Evolutionary conservation across 208 protist genomes (phyloP).

Genomic region (Naegleria gruberi): DNA sequence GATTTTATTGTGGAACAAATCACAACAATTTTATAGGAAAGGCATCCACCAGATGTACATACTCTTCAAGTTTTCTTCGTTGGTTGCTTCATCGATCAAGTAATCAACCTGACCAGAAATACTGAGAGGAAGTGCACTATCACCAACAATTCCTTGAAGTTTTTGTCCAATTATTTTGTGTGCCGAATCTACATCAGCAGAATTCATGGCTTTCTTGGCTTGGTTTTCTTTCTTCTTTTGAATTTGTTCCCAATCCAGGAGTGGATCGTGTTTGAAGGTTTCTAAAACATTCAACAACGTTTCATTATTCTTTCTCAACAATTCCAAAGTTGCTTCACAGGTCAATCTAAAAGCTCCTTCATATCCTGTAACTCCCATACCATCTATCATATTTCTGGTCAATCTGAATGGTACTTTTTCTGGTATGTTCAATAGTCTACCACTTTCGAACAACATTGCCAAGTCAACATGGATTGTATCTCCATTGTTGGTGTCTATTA

Average conservation of each 20-base stretch:
- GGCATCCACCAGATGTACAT: conserved; percentile 95
- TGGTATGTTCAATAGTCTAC: conserved; percentile 74
- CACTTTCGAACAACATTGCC: conserved; percentile 91
- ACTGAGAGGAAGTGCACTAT: conserved; percentile 47
- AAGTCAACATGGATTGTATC: conserved; percentile 89
- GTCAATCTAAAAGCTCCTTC: conserved; percentile 75
- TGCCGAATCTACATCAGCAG: conserved; percentile 56
- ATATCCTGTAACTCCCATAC: conserved; percentile 77
- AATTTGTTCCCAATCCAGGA: conserved; percentile 76
- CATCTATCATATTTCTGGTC: conserved; percentile 90
- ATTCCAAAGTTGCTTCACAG: conserved; percentile 71
- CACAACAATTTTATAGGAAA: conserved; percentile 73
- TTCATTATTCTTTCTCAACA: conserved; percentile 76
- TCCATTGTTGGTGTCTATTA: conserved; percentile 69
- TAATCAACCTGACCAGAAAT: conserved; percentile 80
- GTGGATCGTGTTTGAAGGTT: conserved; percentile 87
- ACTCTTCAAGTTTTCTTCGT: conserved; percentile 70
- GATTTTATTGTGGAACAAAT: no score
- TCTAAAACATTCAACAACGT: conserved; percentile 87
- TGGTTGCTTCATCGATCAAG: conserved; percentile 78
- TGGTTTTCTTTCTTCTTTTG: conserved; percentile 31
- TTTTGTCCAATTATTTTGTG: conserved; percentile 52
- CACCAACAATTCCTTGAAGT: conserved; percentile 52
- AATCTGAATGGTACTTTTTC: conserved; percentile 92
- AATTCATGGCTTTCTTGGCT: conserved; percentile 43